Evolutionary conservation across 1,284 basidiomycete genomes (phyloP), one percentile per base, ranked within the genome.

Genomic region (Cystobasidiaceae sp.): DNA sequence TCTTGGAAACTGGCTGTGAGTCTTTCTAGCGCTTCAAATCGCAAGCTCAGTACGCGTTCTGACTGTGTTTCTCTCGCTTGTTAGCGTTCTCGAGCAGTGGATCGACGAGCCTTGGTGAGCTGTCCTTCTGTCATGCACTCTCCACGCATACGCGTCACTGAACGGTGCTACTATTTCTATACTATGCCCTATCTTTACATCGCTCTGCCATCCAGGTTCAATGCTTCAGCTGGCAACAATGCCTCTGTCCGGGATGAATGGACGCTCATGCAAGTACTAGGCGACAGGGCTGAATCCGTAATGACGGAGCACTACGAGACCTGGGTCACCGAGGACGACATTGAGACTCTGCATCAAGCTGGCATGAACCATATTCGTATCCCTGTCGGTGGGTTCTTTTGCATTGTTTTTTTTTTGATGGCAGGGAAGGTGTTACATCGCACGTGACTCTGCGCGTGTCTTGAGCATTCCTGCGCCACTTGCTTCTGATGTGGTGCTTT

Each of bases 321-420:
- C 17, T 79, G 76, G 74, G 68, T 79, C 23, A 76, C 74, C 39
- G 77, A 79, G 68, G 67, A 62, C n/a, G 77, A 79, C 60, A 72
- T 79, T 58, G 73, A 79, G 60, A 60, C 65, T 9, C 60, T 77
- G 15, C 67, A 66, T 52, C 64, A 73, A 66, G 58, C 63, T 27
- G 70, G 70, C 25, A 70, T 62, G 15, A 39, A 62, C 34, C 50
- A 51, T 7, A 13, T 39, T 17, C 50, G 50, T 4, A 46, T 52
- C 51, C 60, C 54, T 30, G 27, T 51, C 27, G 39, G 54, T 56
- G 25, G 11, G 54, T 56, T 17, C n/a, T n/a, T n/a, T n/a, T n/a
- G n/a, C n/a, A n/a, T 23, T 21, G 2, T 15, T 27, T 8, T 52
- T 33, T 33, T 52, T 6, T 8, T 27, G 6, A 6, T 50, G n/a